Base-by-base conservation (phyloP, 257 asterid species). In the Nicotiana benthamiana region DNA sequence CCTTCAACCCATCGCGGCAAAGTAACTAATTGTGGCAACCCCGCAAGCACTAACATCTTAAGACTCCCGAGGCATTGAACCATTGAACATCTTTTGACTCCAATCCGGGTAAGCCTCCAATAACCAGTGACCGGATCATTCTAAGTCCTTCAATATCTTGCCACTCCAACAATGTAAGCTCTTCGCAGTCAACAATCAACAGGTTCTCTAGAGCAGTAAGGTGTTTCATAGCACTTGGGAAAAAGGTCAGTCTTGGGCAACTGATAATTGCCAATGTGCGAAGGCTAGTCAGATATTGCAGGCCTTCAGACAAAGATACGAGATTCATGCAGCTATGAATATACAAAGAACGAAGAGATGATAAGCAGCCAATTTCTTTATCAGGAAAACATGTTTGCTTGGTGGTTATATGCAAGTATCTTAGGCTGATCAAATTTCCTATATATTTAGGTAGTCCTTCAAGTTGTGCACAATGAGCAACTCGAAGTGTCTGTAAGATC, bases 1-100 rank as follows among this genome's bases (percentile, higher is more conserved):
- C 66, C 66, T 56, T 54, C 64, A 6, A 76, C 54, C 80, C 80
- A 76, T 40, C 51, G 68, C 5, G 80, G 80, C 80, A 76, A 56
- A 16, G 52, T 32, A 27, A 15, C 80, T 62, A 76, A 54, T 8
- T 76, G 43, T 17, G 67, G 68, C 4, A 76, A 6, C 8, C 51
- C 56, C 0, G 27, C 17, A 6, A 76, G 61, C 8, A 30, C 80
- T n/a, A 76, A 56, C 22, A 34, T 26, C 52, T 56, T 9, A 4
- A 76, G 56, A 54, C 5, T 76, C 22, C 9, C 34, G 4, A 77
- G 34, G 26, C 75, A 32, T 32, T 65, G 75, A 65, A 65, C 51
- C 75, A 32, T 32, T 65, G 75, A 65, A 65, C 51, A 65, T 65
- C 26, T 30, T 65, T 32, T 1, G 75, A 65, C 26, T 65, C 75